Base-by-base conservation (phyloP, 2,329 filamentous ascomycete genomes). In the Dactylellina parvicollis region DNA sequence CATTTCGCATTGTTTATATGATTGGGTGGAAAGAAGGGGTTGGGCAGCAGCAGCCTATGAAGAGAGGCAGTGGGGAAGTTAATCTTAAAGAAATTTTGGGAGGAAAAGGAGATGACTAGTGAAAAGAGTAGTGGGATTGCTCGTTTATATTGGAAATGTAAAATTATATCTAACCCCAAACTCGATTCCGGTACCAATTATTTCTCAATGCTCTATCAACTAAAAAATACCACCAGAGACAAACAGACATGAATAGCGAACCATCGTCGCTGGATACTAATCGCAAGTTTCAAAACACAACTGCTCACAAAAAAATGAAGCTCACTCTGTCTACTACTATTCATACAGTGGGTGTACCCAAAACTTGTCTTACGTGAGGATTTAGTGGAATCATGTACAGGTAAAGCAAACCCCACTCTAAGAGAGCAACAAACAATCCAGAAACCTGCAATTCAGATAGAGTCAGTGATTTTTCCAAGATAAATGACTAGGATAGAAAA, bases 1-100 rank as follows among this genome's bases (percentile, higher is more conserved):
- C 95, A 0, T 99, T 97, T 79, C 86, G 95, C 77, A 86, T 96
- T 77, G 97, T 99, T 74, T 96, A 95, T 30, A 61, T 52, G 77
- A 99, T 99, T 81, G 95, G 95, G 0, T 99, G 95, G 95, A 96
- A 94, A 80, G 91, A 93, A 76, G 89, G 91, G 1, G 85, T 86
- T 28, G 87, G 89, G 59, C 93, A 98, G 82, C 85, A 89, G 1
- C 85, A 94, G 81, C 93, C 95, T 3, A 82, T 98, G 67, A 82
- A 89, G 76, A 87, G 95, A 76, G 95, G 95, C 0, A 96, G 90
- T 75, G 95, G 92, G 8, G 85, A 96, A 79, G 83, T 96, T 42
- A 96, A 91, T 80, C 85, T 99, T 75, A 96, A 95, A 81, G 93
- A 98, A 80, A 84, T 96, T 16, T 80, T 91, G 18, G 87, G 85